phyloP scores from a whole-genome alignment of 164 flowering plant species.

The Vitis labrusca region DNA sequence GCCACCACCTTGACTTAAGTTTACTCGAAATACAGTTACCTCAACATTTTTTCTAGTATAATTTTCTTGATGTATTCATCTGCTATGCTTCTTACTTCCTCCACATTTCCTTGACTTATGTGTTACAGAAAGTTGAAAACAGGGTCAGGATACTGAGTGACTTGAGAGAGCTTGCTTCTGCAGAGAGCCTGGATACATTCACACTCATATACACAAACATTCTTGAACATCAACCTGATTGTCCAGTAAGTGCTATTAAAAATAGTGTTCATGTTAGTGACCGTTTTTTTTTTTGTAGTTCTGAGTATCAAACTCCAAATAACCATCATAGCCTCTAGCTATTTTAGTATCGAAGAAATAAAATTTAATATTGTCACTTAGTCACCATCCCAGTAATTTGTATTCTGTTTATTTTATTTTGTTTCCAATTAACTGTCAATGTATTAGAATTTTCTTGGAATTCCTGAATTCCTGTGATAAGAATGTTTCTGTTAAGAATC shows the following conservation, averaged over 20 bases:
- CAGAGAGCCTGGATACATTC: constrained; percentile 93
- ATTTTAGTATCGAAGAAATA: no score
- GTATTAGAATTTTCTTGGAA: neutral
- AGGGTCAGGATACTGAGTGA: constrained; percentile 79
- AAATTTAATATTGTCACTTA: neutral
- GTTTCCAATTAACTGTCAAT: neutral
- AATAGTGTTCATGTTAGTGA: neutral
- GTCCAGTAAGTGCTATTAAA: constrained; percentile 69
- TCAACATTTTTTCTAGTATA: neutral
- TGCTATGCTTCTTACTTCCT: constrained; percentile 1
- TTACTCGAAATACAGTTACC: neutral
- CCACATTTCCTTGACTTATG: constrained; percentile 1
- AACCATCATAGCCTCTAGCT: no score
- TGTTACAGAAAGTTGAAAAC: constrained; percentile 88
- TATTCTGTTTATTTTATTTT: neutral
- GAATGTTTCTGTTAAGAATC: no score
- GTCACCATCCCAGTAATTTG: neutral
- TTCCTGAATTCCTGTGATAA: neutral
- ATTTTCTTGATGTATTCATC: neutral
- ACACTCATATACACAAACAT: constrained; percentile 93
- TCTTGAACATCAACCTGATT: constrained; percentile 95
- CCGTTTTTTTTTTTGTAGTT: neutral
- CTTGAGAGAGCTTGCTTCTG: constrained; percentile 94
- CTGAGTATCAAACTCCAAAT: no score
- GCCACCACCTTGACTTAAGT: neutral